These are phyloP conservation scores for Citrus unshiu DNA, from an alignment of 345 rosid genomes.

Conservation along the genomic window DNA sequence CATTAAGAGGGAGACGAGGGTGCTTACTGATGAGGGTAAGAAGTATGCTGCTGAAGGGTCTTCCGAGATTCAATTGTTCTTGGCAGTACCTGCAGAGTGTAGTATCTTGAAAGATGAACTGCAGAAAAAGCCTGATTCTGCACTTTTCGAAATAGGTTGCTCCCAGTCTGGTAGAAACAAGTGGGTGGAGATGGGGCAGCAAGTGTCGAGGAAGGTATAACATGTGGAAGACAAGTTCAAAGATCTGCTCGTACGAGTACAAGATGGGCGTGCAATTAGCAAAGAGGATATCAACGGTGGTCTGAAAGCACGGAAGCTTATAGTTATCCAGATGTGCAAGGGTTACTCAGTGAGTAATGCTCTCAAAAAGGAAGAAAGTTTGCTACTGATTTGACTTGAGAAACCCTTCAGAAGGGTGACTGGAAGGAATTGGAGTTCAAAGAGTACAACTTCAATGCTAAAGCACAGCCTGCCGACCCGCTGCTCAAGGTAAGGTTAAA, in stretches of 20 bases:
- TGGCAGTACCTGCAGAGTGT: slow-evolving; percentile 59
- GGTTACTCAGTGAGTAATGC: too few species aligned
- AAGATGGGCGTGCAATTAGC: not conserved
- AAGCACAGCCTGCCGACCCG: too few species aligned
- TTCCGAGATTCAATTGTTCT: slow-evolving; percentile 78
- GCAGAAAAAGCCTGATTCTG: slow-evolving; percentile 64
- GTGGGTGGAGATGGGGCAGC: slow-evolving; percentile 89
- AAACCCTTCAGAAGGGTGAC: too few species aligned
- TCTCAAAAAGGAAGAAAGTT: too few species aligned
- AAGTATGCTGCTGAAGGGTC: slow-evolving; percentile 62
- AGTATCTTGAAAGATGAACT: slow-evolving; percentile 61
- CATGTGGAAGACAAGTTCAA: slow-evolving; percentile 75
- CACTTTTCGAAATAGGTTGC: slow-evolving; percentile 67
- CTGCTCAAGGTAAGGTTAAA: too few species aligned
- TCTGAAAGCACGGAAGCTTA: too few species aligned
- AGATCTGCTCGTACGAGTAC: slow-evolving; percentile 49
- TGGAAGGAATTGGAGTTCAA: too few species aligned
- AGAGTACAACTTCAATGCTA: too few species aligned
- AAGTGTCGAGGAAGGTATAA: slow-evolving; percentile 81
- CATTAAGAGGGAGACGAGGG: slow-evolving; percentile 64
- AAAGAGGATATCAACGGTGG: too few species aligned
- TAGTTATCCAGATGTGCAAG: too few species aligned
- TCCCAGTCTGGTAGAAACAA: slow-evolving; percentile 74
- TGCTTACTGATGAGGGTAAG: slow-evolving; percentile 77
- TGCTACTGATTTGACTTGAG: too few species aligned